phyloP scores from a whole-genome alignment of 1,284 basidiomycete species.

The Sanghuangporus sanghuang region DNA sequence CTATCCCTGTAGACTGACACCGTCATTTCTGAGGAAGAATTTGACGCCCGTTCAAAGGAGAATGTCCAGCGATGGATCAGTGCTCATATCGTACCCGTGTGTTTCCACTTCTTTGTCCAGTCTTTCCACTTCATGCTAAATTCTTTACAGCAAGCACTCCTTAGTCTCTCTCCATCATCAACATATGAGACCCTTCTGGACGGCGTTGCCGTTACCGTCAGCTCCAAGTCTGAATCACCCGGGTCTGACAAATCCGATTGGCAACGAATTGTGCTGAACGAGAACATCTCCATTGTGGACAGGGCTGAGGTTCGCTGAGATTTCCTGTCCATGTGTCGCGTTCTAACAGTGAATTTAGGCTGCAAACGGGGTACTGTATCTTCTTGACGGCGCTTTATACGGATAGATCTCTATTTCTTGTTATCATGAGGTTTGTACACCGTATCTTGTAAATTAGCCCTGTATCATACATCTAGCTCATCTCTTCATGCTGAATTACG shows the following conservation, averaged over 20 bases:
- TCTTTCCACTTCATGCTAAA: background rate
- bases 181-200: constrained; percentile 47
- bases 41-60: constrained; percentile 47
- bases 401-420: constrained; percentile 5
- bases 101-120: background rate
- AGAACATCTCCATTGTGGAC: constrained; percentile 44
- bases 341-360: constrained; percentile 37
- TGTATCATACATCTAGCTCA: background rate
- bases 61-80: constrained; percentile 71
- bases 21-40: constrained; percentile 57
- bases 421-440: background rate
- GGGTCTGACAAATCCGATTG: constrained; percentile 43
- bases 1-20: constrained; percentile 36
- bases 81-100: constrained; percentile 68
- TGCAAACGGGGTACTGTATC: constrained; percentile 62
- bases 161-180: constrained; percentile 33
- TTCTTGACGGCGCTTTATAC: constrained; percentile 60
- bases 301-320: constrained; percentile 50
- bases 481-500: no score
- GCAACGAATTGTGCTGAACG: constrained; percentile 50
- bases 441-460: background rate
- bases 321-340: background rate
- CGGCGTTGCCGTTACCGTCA: constrained; percentile 50
- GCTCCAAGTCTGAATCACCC: constrained; percentile 27
- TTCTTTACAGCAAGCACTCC: constrained; percentile 34